Percentiles rank a stretch among this genome's conserved stretches.
Evolutionary conservation across 164 flowering plant species (phyloP).

Genomic region (Stephania japonica): DNA sequence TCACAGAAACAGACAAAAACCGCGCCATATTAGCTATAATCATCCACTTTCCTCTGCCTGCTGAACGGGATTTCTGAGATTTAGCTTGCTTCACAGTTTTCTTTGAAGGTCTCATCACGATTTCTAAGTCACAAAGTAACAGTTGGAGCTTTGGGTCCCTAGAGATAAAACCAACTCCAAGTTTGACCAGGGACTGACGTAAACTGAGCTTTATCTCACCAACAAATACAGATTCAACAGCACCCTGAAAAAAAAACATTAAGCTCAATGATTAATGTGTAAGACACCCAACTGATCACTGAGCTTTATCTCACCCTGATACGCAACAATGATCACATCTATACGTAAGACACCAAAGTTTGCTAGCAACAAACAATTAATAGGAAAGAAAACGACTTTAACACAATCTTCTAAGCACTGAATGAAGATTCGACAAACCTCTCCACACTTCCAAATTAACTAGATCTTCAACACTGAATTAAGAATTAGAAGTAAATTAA

Average conservation of each 20-base stretch:
- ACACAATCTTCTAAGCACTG: too few relatives aligned
- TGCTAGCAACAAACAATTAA: background rate
- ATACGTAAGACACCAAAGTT: background rate
- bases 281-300: background rate
- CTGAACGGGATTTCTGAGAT: constrained; percentile 45
- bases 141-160: constrained; percentile 86
- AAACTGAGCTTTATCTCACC: constrained; percentile 90
- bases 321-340: background rate
- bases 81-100: constrained; percentile 41
- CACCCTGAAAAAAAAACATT: constrained; percentile 47
- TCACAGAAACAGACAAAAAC: constrained; percentile 75
- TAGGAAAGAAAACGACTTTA: background rate
- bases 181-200: constrained; percentile 84
- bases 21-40: constrained; percentile 87
- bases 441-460: too few relatives aligned
- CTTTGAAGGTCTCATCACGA: constrained; percentile 56
- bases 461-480: too few relatives aligned
- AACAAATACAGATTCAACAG: constrained; percentile 77
- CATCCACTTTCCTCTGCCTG: constrained; percentile 96
- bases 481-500: too few relatives aligned
- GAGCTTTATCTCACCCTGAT: background rate
- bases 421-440: too few relatives aligned
- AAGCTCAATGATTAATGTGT: background rate
- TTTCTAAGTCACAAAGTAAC: constrained; percentile 75
- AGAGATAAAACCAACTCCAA: constrained; percentile 78